Evolutionary conservation across 306 rosid species (phyloP).

Genomic region (cucumber (Cucumis sativus)): DNA sequence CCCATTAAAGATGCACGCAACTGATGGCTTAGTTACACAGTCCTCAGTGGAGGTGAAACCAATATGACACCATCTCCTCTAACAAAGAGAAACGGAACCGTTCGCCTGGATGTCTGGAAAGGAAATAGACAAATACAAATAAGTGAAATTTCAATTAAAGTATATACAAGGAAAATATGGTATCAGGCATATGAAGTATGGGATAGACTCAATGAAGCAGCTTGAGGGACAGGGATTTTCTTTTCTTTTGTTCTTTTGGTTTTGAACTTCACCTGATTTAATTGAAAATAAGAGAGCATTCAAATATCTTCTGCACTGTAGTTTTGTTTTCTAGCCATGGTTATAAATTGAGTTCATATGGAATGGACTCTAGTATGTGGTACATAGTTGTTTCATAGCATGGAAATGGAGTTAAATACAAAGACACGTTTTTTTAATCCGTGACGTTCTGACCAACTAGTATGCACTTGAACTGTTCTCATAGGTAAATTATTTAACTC

Average conservation of each 20-base stretch:
- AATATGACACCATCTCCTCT: slow-evolving; percentile 98
- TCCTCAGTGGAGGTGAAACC: slow-evolving; percentile 95
- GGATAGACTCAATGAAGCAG: background rate
- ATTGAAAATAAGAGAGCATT: background rate
- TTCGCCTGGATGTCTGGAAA: slow-evolving; percentile 80
- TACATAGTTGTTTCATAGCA: background rate
- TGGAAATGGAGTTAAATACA: background rate
- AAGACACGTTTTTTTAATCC: background rate
- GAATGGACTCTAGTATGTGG: background rate
- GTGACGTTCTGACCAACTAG: too few species aligned
- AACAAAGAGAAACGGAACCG: slow-evolving; percentile 87
- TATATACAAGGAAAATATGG: background rate
- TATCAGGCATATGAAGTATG: background rate
- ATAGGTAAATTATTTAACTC: too few species aligned
- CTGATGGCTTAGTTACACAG: slow-evolving; percentile 4
- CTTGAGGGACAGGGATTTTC: background rate
- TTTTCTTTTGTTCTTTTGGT: background rate
- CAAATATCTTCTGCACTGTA: background rate
- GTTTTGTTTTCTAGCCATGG: background rate
- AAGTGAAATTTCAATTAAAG: background rate
- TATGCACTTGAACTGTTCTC: too few species aligned
- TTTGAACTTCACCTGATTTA: background rate
- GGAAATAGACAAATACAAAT: slow-evolving; percentile 6
- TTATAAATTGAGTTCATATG: background rate
- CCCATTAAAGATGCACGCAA: background rate